Evolutionary conservation across 2,329 filamentous ascomycete species (phyloP).

Genomic region (Oidium heveae): DNA sequence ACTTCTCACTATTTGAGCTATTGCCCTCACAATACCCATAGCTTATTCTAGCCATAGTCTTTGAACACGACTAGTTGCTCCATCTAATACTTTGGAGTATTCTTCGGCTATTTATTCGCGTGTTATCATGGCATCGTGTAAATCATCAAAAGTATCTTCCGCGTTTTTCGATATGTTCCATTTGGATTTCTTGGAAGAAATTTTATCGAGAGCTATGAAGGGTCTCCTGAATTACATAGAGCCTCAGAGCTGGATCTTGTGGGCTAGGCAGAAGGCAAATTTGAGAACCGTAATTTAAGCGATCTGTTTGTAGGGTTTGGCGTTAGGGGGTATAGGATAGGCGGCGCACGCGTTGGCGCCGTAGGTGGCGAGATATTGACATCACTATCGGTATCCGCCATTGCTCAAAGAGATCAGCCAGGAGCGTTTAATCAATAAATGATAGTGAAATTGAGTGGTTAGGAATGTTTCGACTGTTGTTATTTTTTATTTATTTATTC

Average conservation of each 20-base stretch:
- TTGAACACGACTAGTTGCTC: neutral
- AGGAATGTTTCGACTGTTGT: no score
- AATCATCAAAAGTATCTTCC: neutral
- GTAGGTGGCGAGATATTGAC: no score
- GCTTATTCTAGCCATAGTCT: neutral
- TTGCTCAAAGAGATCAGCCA: no score
- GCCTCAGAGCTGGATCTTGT: neutral
- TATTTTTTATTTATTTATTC: no score
- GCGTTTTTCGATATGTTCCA: neutral
- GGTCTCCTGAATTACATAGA: neutral
- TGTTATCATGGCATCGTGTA: neutral
- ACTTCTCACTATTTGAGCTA: neutral
- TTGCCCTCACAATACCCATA: neutral
- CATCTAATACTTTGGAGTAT: neutral
- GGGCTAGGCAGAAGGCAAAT: no score
- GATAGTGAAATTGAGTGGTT: no score
- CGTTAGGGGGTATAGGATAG: no score
- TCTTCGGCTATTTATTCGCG: neutral
- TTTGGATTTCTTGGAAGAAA: neutral
- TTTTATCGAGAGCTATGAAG: neutral
- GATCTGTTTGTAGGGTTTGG: no score
- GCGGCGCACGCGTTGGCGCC: no score
- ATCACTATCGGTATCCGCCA: no score
- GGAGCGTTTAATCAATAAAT: no score
- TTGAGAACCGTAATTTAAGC: no score